These are phyloP conservation scores for Rubia occidens DNA, from an alignment of 305 asterid species.

Conservation along the genomic window DNA sequence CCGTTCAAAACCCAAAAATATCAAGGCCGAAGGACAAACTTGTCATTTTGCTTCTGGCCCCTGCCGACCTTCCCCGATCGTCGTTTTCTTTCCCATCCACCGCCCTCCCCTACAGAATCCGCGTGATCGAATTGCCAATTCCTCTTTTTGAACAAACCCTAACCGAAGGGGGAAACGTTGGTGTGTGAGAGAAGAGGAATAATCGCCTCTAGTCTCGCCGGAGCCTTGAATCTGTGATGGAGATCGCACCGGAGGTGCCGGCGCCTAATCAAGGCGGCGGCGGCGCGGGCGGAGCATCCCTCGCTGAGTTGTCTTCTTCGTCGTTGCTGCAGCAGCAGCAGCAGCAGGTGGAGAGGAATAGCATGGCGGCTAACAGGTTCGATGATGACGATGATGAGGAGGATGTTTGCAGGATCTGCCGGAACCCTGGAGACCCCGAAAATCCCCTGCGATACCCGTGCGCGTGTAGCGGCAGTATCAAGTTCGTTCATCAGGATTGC, in stretches of 20 bases:
- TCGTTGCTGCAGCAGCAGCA: slow-evolving; percentile 29
- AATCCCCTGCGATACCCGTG: slow-evolving; percentile 92
- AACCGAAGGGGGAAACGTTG: background rate
- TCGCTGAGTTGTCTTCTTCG: slow-evolving; percentile 15
- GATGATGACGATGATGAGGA: slow-evolving; percentile 90
- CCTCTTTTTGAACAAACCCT: background rate
- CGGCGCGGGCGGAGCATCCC: slow-evolving; percentile 10
- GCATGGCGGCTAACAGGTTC: slow-evolving; percentile 27
- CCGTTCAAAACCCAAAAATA: background rate
- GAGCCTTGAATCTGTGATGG: slow-evolving; percentile 34
- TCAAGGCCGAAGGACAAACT: slow-evolving; percentile 3
- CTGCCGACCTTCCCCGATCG: slow-evolving; percentile 13
- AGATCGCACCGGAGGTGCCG: slow-evolving; percentile 66
- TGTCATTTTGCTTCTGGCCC: background rate
- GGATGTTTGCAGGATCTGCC: slow-evolving; percentile 96
- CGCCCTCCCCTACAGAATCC: background rate
- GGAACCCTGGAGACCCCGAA: slow-evolving; percentile 81
- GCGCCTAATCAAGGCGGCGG: slow-evolving; percentile 25
- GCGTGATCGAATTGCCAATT: background rate
- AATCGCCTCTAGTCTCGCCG: slow-evolving; percentile 8
- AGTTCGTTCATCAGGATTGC: slow-evolving; percentile 95
- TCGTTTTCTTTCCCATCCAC: background rate
- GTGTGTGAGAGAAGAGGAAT: background rate
- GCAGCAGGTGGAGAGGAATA: slow-evolving; percentile 11
- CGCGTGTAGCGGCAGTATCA: slow-evolving; percentile 97